Evolutionary conservation across 768 basidiomycete genomes (phyloP).

Genomic region (Psilocybe cubensis): DNA sequence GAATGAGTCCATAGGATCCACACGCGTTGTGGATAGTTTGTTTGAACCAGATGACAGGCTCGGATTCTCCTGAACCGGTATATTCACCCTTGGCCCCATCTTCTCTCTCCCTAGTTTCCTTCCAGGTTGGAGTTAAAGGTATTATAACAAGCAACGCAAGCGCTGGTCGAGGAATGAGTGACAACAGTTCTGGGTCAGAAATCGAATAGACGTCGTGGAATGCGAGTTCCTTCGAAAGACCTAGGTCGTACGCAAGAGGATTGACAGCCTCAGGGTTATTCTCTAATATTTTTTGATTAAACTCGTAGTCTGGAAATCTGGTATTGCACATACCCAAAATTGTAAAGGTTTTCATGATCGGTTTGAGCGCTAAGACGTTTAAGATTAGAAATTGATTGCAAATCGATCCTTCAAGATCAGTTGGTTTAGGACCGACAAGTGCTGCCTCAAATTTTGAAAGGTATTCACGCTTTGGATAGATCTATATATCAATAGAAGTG

Average conservation of each 20-base stretch:
- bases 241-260: constrained; percentile 9
- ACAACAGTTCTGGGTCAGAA: constrained; percentile 4
- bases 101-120: background rate
- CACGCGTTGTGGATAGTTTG: constrained; percentile 15
- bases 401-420: too few species aligned
- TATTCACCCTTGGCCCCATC: constrained; percentile 5
- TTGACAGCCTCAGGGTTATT: constrained; percentile 20
- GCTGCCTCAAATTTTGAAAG: too few species aligned
- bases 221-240: constrained; percentile 7
- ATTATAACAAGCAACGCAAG: constrained; percentile 13
- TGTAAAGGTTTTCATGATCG: constrained; percentile 4
- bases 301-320: too few species aligned
- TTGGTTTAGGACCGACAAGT: too few species aligned
- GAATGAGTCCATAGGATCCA: constrained; percentile 13
- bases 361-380: too few species aligned
- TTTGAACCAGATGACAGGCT: constrained; percentile 17
- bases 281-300: too few species aligned
- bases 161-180: constrained; percentile 14
- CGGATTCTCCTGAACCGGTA: background rate
- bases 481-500: too few species aligned
- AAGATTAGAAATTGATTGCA: too few species aligned
- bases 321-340: constrained; percentile 12
- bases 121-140: constrained; percentile 13
- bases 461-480: too few species aligned
- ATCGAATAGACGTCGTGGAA: constrained; percentile 18